Evolutionary conservation across 345 rosid species (phyloP).

Genomic region (Aquilaria yunnanensis): DNA sequence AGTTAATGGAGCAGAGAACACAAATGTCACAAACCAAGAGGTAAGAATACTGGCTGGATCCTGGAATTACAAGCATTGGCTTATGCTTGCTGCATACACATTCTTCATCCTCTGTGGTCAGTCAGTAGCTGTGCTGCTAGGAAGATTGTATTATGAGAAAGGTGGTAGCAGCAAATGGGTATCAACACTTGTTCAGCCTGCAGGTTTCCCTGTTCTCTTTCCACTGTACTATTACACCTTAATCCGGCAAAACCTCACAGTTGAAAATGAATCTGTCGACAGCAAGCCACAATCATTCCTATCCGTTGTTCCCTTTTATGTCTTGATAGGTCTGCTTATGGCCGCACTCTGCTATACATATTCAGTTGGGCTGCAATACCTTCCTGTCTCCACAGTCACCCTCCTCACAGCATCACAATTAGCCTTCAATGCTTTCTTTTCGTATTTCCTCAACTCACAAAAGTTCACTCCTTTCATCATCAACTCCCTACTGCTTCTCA

Average conservation of each 20-base stretch:
- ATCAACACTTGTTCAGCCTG: constrained; percentile 20
- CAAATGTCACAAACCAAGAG: background rate
- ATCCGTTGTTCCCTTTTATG: background rate
- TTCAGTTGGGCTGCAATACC: constrained; percentile 28
- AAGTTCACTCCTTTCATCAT: constrained; percentile 29
- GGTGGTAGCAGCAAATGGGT: constrained; percentile 45
- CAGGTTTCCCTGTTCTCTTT: constrained; percentile 36
- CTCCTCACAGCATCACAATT: constrained; percentile 24
- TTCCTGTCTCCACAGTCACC: constrained; percentile 30
- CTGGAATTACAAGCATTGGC: constrained; percentile 25
- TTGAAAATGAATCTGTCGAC: background rate
- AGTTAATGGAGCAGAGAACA: background rate
- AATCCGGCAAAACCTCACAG: background rate
- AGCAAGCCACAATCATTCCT: background rate
- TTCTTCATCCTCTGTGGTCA: constrained; percentile 26
- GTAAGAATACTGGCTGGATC: background rate
- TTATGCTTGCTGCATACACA: constrained; percentile 24
- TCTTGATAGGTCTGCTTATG: constrained; percentile 11
- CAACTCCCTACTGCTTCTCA: constrained; percentile 29
- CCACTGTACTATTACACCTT: constrained; percentile 15
- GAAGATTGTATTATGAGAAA: constrained; percentile 26
- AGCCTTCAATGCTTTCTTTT: constrained; percentile 33
- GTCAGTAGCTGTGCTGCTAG: constrained; percentile 26
- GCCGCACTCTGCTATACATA: constrained; percentile 9
- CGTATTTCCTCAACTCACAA: constrained; percentile 27